A percentile compares a stretch with the other conserved stretches of the same genome.
Conservation (phyloP, 129 eudicot species). For the Ambrosia artemisiifolia region DNA sequence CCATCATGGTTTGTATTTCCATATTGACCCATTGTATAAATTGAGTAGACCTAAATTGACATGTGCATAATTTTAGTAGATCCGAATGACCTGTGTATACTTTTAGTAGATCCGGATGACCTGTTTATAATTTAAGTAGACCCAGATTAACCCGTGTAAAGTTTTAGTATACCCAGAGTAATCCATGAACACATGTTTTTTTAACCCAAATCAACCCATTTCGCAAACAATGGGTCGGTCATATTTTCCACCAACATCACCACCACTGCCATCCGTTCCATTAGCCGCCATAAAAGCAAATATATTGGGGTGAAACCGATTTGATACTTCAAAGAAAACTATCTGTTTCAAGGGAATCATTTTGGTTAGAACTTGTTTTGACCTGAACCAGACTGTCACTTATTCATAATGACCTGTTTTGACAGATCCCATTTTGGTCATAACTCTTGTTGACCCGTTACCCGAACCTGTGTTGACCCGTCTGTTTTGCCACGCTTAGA, state of each 20-base stretch:
- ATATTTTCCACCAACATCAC: neutral
- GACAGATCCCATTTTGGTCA: neutral
- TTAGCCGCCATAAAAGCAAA: neutral
- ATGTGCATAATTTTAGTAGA: neutral
- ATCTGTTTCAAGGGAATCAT: neutral
- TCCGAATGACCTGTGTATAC: neutral
- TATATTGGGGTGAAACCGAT: neutral
- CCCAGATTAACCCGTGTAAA: neutral
- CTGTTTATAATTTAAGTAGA: neutral
- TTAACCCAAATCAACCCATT: neutral
- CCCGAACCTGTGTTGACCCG: neutral
- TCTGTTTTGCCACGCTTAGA: neutral
- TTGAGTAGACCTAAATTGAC: neutral
- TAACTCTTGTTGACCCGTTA: neutral
- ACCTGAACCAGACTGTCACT: neutral
- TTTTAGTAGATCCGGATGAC: constrained; percentile 22
- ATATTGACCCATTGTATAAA: neutral
- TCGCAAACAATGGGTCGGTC: neutral
- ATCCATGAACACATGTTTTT: neutral
- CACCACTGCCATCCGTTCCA: neutral
- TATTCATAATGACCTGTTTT: too few relatives aligned
- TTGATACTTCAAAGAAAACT: neutral
- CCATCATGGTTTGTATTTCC: constrained; percentile 72
- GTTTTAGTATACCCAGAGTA: neutral
- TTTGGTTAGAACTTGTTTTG: neutral